A percentile compares a stretch with the other conserved stretches of the same genome.
Evolutionary conservation across 2,329 filamentous ascomycete genomes (phyloP).

Genomic region (Aspergillus thermomutatus): DNA sequence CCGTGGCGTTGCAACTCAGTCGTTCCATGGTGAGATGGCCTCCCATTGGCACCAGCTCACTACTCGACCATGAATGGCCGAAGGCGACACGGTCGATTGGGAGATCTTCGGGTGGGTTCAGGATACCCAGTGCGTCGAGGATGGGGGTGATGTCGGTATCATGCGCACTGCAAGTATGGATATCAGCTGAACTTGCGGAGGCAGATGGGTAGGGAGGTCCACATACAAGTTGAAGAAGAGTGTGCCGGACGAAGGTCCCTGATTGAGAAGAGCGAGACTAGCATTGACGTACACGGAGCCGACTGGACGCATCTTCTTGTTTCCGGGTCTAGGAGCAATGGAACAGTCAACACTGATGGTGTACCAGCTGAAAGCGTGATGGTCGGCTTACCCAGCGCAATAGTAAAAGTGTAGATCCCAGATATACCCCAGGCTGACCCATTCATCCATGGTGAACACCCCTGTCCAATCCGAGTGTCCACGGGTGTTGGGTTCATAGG

Average conservation of each 20-base stretch:
- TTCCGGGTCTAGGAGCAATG: constrained; percentile 10
- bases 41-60: constrained; percentile 18
- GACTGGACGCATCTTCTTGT: constrained; percentile 17
- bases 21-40: constrained; percentile 22
- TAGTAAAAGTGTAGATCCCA: constrained; percentile 20
- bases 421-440: constrained; percentile 18
- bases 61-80: constrained; percentile 11
- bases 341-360: neutral
- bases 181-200: neutral
- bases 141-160: constrained; percentile 20
- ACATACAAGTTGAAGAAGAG: constrained; percentile 15
- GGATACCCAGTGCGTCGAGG: constrained; percentile 16
- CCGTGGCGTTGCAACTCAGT: constrained; percentile 17
- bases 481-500: constrained; percentile 19
- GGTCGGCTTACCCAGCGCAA: constrained; percentile 16
- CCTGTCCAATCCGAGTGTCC: constrained; percentile 20
- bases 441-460: constrained; percentile 22
- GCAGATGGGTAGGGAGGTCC: neutral
- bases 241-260: constrained; percentile 14
- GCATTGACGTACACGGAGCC: constrained; percentile 21
- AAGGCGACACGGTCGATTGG: constrained; percentile 18
- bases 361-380: neutral
- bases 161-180: constrained; percentile 6
- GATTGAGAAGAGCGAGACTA: constrained; percentile 14
- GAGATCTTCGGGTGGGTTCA: constrained; percentile 13